Evolutionary conservation across 768 basidiomycete species (phyloP).

Genomic region (Mycena filopes): DNA sequence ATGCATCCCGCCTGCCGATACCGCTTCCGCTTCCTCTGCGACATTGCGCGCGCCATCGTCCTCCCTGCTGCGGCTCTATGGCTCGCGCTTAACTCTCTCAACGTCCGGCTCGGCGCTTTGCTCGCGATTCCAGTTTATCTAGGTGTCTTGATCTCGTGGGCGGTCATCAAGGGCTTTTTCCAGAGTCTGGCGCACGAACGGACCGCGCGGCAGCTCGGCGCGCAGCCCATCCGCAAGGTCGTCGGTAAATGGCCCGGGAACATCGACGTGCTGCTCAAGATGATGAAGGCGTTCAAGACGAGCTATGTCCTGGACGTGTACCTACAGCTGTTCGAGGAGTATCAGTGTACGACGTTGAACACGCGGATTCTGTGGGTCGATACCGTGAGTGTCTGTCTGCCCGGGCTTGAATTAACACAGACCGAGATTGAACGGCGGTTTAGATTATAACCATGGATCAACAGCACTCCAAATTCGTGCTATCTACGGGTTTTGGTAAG

Average conservation of each 20-base stretch:
- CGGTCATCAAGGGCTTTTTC: slow-evolving; percentile 47
- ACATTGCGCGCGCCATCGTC: slow-evolving; percentile 53
- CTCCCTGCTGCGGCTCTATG: slow-evolving; percentile 54
- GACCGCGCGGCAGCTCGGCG: slow-evolving; percentile 60
- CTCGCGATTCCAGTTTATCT: slow-evolving; percentile 50
- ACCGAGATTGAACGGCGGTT: neutral
- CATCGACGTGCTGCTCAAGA: slow-evolving; percentile 70
- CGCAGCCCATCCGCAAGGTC: slow-evolving; percentile 64
- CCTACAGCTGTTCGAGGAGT: slow-evolving; percentile 73
- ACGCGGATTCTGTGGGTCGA: slow-evolving; percentile 76
- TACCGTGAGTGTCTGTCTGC: slow-evolving; percentile 56
- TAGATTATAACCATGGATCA: slow-evolving; percentile 83
- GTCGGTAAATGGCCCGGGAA: slow-evolving; percentile 84
- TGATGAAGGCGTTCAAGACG: slow-evolving; percentile 64
- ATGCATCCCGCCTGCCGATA: slow-evolving; percentile 59
- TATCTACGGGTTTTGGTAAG: slow-evolving; percentile 68
- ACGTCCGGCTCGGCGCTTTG: slow-evolving; percentile 46
- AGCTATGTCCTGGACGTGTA: slow-evolving; percentile 74
- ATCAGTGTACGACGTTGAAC: slow-evolving; percentile 77
- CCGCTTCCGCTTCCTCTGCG: slow-evolving; percentile 60
- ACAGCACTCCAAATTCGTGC: slow-evolving; percentile 71
- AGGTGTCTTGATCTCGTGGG: slow-evolving; percentile 54
- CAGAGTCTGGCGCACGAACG: slow-evolving; percentile 48
- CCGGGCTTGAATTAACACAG: neutral
- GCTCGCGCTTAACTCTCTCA: slow-evolving; percentile 40